Evolutionary conservation across 306 rosid species (phyloP).

Genomic region (Pyrus communis): DNA sequence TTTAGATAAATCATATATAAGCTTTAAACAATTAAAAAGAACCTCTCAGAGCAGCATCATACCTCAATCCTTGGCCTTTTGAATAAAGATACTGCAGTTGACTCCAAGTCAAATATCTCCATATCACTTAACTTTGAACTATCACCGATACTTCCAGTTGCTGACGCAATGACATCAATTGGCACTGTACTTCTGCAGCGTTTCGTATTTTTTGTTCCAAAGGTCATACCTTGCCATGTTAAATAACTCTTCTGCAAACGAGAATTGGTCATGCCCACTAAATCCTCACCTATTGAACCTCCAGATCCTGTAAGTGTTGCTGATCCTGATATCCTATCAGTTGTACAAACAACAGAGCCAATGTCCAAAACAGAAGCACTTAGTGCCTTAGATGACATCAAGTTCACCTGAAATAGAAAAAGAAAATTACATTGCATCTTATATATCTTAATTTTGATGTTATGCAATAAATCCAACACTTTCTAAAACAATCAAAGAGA

Average conservation of each 20-base stretch:
- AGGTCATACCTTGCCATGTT: slow-evolving; percentile 48
- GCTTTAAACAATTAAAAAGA: neutral
- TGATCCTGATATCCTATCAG: slow-evolving; percentile 78
- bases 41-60: slow-evolving; percentile 1
- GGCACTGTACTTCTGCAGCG: slow-evolving; percentile 62
- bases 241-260: slow-evolving; percentile 63
- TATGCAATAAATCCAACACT: neutral
- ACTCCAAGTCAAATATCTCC: slow-evolving; percentile 60
- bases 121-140: slow-evolving; percentile 36
- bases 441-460: neutral
- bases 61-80: slow-evolving; percentile 70
- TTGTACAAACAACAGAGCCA: slow-evolving; percentile 71
- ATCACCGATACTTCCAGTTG: slow-evolving; percentile 48
- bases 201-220: slow-evolving; percentile 62
- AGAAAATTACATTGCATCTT: neutral
- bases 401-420: slow-evolving; percentile 50
- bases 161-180: slow-evolving; percentile 39
- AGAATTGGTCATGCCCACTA: slow-evolving; percentile 72
- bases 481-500: neutral
- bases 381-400: slow-evolving; percentile 50
- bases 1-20: neutral
- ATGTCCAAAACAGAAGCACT: slow-evolving; percentile 61
- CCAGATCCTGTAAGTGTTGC: slow-evolving; percentile 70
- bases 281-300: slow-evolving; percentile 75
- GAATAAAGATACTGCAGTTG: slow-evolving; percentile 51